Evolutionary conservation across 148 eudicot genomes (phyloP).

Genomic region (Camellia granthamiana): DNA sequence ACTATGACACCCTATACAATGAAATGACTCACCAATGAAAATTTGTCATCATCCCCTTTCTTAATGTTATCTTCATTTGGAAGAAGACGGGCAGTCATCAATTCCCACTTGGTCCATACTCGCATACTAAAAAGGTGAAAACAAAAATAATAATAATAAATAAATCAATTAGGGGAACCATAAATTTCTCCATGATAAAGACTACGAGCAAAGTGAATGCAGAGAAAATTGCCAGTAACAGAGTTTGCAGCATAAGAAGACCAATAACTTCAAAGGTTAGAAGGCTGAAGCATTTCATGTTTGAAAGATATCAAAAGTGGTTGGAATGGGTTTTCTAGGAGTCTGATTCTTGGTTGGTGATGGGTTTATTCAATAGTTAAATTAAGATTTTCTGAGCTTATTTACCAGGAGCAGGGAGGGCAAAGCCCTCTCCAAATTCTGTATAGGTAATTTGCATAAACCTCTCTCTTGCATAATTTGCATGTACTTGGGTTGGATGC

Average conservation of each 20-base stretch:
- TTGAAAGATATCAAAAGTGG: not conserved
- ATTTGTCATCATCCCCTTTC: constrained; percentile 78
- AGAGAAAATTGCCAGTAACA: not conserved
- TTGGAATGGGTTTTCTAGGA: not conserved
- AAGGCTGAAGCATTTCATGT: not conserved
- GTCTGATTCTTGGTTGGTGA: not conserved
- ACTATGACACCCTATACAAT: not conserved
- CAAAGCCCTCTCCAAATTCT: too few relatives aligned
- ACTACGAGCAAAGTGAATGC: not conserved
- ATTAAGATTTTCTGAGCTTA: too few relatives aligned
- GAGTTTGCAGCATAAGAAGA: not conserved
- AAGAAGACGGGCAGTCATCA: constrained; percentile 88
- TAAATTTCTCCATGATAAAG: not conserved
- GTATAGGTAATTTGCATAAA: too few relatives aligned
- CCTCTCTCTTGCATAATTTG: too few relatives aligned
- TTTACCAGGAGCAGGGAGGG: too few relatives aligned
- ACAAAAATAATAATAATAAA: too few relatives aligned
- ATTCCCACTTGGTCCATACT: constrained; percentile 99
- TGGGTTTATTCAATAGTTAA: not conserved
- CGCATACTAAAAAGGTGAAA: constrained; percentile 49
- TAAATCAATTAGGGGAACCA: not conserved
- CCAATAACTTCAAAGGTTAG: too few relatives aligned
- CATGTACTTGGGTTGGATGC: too few relatives aligned
- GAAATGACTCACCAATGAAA: constrained; percentile 68
- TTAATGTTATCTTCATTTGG: constrained; percentile 77